Base-by-base conservation (phyloP, 495 filamentous ascomycete genomes). In the Monascus purpureus region DNA sequence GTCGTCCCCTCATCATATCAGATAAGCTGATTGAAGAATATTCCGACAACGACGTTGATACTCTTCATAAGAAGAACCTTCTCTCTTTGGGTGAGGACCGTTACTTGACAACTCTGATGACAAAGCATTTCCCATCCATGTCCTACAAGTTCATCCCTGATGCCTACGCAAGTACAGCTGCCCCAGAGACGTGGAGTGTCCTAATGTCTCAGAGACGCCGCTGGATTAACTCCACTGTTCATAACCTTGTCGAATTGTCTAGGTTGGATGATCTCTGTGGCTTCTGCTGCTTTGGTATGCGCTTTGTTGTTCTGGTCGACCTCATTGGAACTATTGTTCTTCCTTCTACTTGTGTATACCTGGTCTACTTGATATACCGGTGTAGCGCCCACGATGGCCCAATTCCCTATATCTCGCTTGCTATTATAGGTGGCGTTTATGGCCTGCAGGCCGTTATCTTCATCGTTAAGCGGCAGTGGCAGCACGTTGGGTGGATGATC, bases 261-360 rank as follows among this genome's bases (percentile, higher is more conserved):
- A 73, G 75, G 39, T 66, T 97, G 24, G 73, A 82, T 44, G 82
- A 97, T 42, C 75, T 97, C 51, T 97, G 90, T 48, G 90, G 90
- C 33, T 97, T 97, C 75, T 97, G 90, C 58, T 95, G 83, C 58
- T 97, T 97, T 67, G 86, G 81, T 36, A 97, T 97, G 90, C 78
- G 90, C 33, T 96, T 97, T 48, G 75, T 97, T 29, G 90, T 97
- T 35, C 78, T 97, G 42, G 76, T 97, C 41, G 90, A 97, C 67
- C 72, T 97, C 8, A 71, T 88, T 35, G 86, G 88, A 52, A 97
- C 90, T 6, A 63, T 97, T 44, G 87, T 94, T 48, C 77, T 94
- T 23, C 90, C 90, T 6, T 81, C 88, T 1, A 93, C 84, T 11
- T 92, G 82, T 49, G 75, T 72, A 36, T 97, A 97, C 49, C 63